A percentile compares a stretch with the other conserved stretches of the same genome.
Conservation (phyloP, 23 red algal genomes). For the Gracilaria vermiculophylla region DNA sequence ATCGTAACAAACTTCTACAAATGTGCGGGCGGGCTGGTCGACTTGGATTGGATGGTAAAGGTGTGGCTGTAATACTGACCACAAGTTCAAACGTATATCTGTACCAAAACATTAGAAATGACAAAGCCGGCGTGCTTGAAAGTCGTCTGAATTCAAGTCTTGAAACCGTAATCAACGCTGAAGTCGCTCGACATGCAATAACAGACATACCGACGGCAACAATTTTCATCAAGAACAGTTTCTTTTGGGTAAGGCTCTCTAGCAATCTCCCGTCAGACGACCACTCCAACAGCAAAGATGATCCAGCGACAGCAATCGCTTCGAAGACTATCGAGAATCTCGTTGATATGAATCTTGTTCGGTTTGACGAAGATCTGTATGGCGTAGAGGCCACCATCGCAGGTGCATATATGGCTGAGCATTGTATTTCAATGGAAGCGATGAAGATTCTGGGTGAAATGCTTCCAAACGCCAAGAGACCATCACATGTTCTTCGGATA, state of each 20-base stretch:
- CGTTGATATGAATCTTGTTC: conserved; percentile 23
- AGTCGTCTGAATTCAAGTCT: conserved; percentile 35
- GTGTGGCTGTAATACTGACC: conserved; percentile 77
- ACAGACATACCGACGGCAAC: conserved; percentile 58
- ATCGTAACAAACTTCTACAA: conserved; percentile 56
- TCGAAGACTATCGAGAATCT: conserved; percentile 37
- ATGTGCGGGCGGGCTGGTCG: conserved; percentile 73
- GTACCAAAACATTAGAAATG: conserved; percentile 40
- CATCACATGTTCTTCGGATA: conserved; percentile 19
- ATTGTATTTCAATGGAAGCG: conserved; percentile 37
- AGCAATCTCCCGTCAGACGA: neutral
- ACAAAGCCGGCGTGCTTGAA: neutral
- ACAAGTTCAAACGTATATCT: neutral
- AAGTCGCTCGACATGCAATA: conserved; percentile 71
- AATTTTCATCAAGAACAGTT: conserved; percentile 47
- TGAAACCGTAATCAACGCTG: conserved; percentile 65
- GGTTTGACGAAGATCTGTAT: conserved; percentile 45
- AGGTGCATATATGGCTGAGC: conserved; percentile 40
- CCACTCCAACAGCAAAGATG: neutral
- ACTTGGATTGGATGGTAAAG: conserved; percentile 47
- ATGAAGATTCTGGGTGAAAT: conserved; percentile 16
- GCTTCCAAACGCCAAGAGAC: conserved; percentile 30
- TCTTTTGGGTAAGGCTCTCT: conserved; percentile 56
- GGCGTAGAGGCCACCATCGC: conserved; percentile 20
- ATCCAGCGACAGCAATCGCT: neutral